Evolutionary conservation across 371 early-diverging fungal genomes (phyloP).

Genomic region (Haplosporangium sp.): DNA sequence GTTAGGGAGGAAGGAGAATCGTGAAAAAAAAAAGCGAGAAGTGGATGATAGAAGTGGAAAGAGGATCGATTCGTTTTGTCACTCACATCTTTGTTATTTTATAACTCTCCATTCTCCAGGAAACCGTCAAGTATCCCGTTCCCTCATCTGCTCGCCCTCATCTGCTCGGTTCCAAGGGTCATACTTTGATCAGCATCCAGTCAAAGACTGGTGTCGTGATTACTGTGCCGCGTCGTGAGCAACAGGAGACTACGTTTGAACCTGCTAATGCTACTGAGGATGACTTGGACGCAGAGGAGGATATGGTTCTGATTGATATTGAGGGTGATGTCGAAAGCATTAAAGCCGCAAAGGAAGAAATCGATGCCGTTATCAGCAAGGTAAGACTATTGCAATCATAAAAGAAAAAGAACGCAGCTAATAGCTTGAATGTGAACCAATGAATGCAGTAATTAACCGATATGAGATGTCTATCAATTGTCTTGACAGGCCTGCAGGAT

Average conservation of each 20-base stretch:
- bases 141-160: constrained; percentile 86
- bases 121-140: constrained; percentile 69
- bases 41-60: not conserved
- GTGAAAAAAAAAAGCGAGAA: not conserved
- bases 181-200: constrained; percentile 81
- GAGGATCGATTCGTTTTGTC: not conserved
- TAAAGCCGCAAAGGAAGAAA: constrained; percentile 85
- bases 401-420: not conserved
- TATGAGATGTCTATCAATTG: not conserved
- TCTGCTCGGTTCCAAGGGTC: constrained; percentile 88
- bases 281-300: constrained; percentile 67
- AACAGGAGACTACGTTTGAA: constrained; percentile 56
- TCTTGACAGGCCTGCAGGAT: constrained; percentile 57
- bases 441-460: no score
- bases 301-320: constrained; percentile 74
- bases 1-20: not conserved
- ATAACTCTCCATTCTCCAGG: constrained; percentile 10
- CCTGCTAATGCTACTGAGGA: constrained; percentile 56
- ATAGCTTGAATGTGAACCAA: no score
- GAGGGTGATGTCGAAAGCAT: constrained; percentile 90
- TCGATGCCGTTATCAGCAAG: constrained; percentile 84
- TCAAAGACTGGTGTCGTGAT: constrained; percentile 82
- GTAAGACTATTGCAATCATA: constrained; percentile 58
- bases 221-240: constrained; percentile 74
- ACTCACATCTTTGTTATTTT: not conserved